A percentile compares a stretch with the other conserved stretches of the same genome.
phyloP scores from a whole-genome alignment of 805 yeast species.

The Saturnispora quitensis region DNA sequence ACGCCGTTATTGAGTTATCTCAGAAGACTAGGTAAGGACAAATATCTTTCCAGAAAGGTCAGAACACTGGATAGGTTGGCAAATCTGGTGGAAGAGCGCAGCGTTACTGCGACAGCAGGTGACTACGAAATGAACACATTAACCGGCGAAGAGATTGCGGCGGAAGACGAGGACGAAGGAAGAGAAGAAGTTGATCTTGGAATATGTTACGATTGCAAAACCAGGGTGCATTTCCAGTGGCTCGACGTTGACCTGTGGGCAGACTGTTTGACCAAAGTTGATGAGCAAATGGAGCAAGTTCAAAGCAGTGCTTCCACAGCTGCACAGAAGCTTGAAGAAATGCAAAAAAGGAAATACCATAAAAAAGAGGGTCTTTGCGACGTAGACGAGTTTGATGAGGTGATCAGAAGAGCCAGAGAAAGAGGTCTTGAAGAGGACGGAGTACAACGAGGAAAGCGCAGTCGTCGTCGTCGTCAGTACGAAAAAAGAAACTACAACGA shows the following conservation, averaged over 20 bases:
- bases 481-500: neutral
- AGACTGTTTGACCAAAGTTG: slow-evolving; percentile 12
- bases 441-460: slow-evolving; percentile 7
- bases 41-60: neutral
- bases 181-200: slow-evolving; percentile 8
- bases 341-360: neutral
- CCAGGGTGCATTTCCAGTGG: slow-evolving; percentile 41
- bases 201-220: slow-evolving; percentile 39
- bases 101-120: neutral
- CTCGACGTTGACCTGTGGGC: slow-evolving; percentile 28
- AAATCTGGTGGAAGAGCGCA: neutral
- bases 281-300: neutral
- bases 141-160: slow-evolving; percentile 7
- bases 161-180: slow-evolving; percentile 9
- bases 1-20: neutral
- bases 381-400: slow-evolving; percentile 7
- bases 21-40: neutral
- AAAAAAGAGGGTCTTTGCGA: neutral
- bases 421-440: slow-evolving; percentile 8
- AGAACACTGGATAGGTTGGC: neutral
- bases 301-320: neutral
- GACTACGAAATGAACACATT: slow-evolving; percentile 4
- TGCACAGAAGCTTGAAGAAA: neutral
- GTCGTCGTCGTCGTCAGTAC: neutral
- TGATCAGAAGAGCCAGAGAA: slow-evolving; percentile 5